Evolutionary conservation across 257 asterid species (phyloP), one percentile per base, ranked within the genome.

Genomic region (Paulownia fortunei): DNA sequence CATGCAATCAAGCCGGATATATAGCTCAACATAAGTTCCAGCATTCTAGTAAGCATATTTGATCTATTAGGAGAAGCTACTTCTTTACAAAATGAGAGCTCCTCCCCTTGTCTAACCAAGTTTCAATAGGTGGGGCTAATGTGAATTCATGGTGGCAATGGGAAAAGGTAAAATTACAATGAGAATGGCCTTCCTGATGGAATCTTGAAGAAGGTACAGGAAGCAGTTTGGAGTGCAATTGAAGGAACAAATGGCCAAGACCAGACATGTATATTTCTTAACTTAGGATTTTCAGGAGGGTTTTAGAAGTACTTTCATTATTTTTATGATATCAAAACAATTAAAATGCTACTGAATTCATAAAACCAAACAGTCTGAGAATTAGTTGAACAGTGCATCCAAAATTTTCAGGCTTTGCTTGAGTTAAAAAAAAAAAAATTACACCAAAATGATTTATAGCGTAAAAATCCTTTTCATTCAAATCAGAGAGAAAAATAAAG

Each of bases 401-500:
- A 47, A 32, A 47, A 73, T n/a, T 70, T 34, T 61, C 68, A 68
- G 21, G 49, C 23, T 61, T 47, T 18, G 24, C 44, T 58, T 23
- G 15, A 39, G 41, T 42, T n/a, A 23, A 63, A 42, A 23, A 30
- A 10, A 27, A 1, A 13, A 6, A 42, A 3, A 15, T 21, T 21
- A 32, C 24, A 54, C 65, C 76, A 42, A 41, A 27, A 44, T 55
- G 66, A 55, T 32, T 37, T 24, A 65, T n/a, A 3, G 36, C 3
- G 30, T 12, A 32, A 49, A 23, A 66, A 66, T 26, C 7, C 56
- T 41, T 32, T 10, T 7, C 26, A 39, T 41, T 59, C 76, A 74
- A 2, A 61, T 34, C 6, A 64, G 21, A 68, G 44, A 24, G 58
- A 49, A 59, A 54, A 60, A 69, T 51, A 64, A 77, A 73, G 81